A percentile compares a stretch with the other conserved stretches of the same genome.
phyloP scores from a whole-genome alignment of 1,139 yeast genomes.

The Entelexis paramagnoliae region DNA sequence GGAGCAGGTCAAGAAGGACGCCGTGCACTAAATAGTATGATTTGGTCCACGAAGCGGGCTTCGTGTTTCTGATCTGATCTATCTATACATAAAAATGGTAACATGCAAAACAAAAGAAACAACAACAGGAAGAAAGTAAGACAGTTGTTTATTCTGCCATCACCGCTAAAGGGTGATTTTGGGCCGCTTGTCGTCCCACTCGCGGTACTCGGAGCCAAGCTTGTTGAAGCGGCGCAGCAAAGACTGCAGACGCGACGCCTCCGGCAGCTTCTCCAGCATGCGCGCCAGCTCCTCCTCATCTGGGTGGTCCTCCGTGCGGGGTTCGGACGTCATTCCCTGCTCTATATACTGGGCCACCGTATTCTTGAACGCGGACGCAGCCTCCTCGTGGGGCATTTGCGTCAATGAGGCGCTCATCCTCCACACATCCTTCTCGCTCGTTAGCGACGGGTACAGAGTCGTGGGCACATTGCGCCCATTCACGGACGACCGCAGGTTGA shows the following conservation, averaged over 20 bases:
- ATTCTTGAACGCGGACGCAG: conserved; percentile 15
- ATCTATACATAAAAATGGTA: not conserved
- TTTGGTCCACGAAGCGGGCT: not conserved
- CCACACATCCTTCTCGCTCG: conserved; percentile 19
- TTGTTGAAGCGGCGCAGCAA: conserved; percentile 25
- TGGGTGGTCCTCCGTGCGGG: conserved; percentile 25
- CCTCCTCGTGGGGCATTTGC: conserved; percentile 13
- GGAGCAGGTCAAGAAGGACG: conserved; percentile 7
- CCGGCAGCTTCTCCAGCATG: conserved; percentile 25
- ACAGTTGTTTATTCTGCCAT: no score
- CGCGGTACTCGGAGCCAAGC: conserved; percentile 22
- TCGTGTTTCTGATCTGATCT: not conserved
- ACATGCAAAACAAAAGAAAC: no score
- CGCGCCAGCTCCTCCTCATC: conserved; percentile 23
- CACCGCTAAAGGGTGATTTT: conserved; percentile 10
- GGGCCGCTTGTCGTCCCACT: conserved; percentile 22
- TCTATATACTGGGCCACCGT: conserved; percentile 16
- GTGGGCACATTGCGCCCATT: conserved; percentile 16
- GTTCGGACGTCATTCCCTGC: conserved; percentile 25
- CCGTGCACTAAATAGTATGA: not conserved
- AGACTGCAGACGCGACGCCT: conserved; percentile 28
- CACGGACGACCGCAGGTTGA: conserved; percentile 16
- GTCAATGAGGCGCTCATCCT: conserved; percentile 17
- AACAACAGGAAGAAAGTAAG: no score
- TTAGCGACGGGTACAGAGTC: conserved; percentile 13